These are phyloP conservation scores for Ogataea paraovalis DNA, from an alignment of 805 yeast genomes.

Conservation along the genomic window DNA sequence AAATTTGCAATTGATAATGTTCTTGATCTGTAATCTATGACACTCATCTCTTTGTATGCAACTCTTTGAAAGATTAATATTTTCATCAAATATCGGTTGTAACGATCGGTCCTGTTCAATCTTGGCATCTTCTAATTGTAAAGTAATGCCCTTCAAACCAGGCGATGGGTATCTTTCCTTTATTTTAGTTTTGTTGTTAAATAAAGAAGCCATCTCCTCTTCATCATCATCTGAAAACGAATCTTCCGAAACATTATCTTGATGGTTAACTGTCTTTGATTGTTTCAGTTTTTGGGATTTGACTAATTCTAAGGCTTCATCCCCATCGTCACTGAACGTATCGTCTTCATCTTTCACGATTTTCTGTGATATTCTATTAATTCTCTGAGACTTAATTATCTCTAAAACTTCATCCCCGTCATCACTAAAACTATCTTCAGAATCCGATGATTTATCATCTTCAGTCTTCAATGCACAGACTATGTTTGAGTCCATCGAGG, in stretches of 20 bases:
- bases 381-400: conserved; percentile 2
- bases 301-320: neutral
- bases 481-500: neutral
- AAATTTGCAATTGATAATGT: conserved; percentile 31
- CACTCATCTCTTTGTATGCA: conserved; percentile 46
- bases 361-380: neutral
- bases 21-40: conserved; percentile 43
- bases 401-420: conserved; percentile 25
- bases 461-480: too few relatives aligned
- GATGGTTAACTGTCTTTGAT: neutral
- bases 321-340: neutral
- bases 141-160: neutral
- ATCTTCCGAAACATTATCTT: conserved; percentile 2
- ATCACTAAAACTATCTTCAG: conserved; percentile 25
- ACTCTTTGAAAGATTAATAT: conserved; percentile 32
- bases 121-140: conserved; percentile 1
- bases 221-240: conserved; percentile 6
- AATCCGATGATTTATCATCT: neutral
- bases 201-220: neutral
- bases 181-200: neutral
- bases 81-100: conserved; percentile 9
- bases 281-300: conserved; percentile 1
- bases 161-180: neutral
- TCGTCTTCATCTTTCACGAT: conserved; percentile 1
- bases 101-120: conserved; percentile 17